phyloP scores from a whole-genome alignment of 2,329 filamentous ascomycete species.

The Incumbomyces lentus region DNA sequence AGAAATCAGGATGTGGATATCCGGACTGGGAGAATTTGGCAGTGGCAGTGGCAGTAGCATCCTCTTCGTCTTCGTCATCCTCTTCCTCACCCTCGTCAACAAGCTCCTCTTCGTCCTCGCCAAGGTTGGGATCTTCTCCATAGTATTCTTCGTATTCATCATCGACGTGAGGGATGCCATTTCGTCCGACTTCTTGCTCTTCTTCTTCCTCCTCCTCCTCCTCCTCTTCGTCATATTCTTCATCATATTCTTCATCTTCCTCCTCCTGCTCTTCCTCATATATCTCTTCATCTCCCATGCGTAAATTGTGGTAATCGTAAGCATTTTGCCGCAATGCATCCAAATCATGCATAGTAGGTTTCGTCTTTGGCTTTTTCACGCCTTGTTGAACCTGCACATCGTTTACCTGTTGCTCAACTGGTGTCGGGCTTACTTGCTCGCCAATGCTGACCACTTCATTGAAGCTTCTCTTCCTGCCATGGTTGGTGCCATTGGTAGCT shows the following conservation, averaged over 20 bases:
- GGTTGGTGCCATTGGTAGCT: constrained; percentile 4
- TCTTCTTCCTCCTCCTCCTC: constrained; percentile 4
- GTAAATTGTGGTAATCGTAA: constrained; percentile 1
- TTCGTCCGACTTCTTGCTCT: constrained; percentile 5
- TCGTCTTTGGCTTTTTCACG: neutral
- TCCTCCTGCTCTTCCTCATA: neutral
- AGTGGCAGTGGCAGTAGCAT: no score
- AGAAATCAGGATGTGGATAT: neutral
- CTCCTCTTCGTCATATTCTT: constrained; percentile 5
- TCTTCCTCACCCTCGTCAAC: constrained; percentile 6
- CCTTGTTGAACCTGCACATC: no score
- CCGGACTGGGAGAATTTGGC: neutral
- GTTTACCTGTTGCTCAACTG: neutral
- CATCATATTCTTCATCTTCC: constrained; percentile 1
- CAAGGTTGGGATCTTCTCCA: neutral
- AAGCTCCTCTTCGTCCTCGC: neutral
- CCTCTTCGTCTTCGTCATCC: constrained; percentile 6
- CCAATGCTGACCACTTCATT: neutral
- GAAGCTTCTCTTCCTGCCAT: constrained; percentile 5
- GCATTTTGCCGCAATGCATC: neutral
- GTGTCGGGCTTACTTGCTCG: neutral
- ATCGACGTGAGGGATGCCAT: neutral
- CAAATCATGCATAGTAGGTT: constrained; percentile 5
- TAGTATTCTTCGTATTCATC: neutral
- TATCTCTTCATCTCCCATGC: constrained; percentile 5